These are phyloP conservation scores for Canna indica DNA, from an alignment of 176 grass and related monocot species.

Conservation along the genomic window DNA sequence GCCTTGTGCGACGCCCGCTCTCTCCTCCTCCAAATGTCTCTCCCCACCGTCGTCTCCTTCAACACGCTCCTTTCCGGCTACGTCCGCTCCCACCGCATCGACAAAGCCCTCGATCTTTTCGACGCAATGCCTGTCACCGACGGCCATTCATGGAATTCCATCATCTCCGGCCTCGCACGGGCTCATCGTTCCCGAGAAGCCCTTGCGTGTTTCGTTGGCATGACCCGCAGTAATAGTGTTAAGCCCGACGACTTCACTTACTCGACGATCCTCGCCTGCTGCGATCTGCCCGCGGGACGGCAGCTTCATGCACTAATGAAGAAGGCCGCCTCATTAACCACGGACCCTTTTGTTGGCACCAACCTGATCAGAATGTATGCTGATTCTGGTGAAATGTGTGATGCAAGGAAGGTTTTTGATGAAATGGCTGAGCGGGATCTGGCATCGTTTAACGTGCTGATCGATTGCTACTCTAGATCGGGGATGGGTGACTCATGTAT, in stretches of 20 bases:
- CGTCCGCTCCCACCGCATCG: conserved; percentile 4
- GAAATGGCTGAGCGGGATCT: conserved; percentile 8
- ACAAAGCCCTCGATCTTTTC: conserved; percentile 9
- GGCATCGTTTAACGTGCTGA: conserved; percentile 7
- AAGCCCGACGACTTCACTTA: conserved; percentile 14
- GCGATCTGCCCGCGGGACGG: conserved; percentile 2
- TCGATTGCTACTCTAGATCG: conserved; percentile 8
- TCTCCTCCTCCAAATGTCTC: not conserved
- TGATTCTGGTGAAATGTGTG: not conserved
- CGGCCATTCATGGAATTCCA: conserved; percentile 4
- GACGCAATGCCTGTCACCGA: conserved; percentile 3
- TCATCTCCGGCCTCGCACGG: conserved; percentile 2
- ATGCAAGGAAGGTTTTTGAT: conserved; percentile 14
- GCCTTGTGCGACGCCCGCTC: not conserved
- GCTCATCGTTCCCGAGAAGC: not conserved
- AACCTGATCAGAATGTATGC: conserved; percentile 11
- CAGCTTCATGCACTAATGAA: conserved; percentile 8
- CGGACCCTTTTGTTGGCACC: conserved; percentile 13
- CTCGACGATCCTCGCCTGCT: conserved; percentile 10
- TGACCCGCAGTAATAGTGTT: not conserved
- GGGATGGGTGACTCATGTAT: not conserved
- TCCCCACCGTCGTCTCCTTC: conserved; percentile 5
- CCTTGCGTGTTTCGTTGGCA: not conserved
- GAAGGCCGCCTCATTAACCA: not conserved
- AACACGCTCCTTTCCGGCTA: conserved; percentile 14